Conservation (phyloP, 1,139 yeast genomes). For the Debaryomyces subglobosus region DNA sequence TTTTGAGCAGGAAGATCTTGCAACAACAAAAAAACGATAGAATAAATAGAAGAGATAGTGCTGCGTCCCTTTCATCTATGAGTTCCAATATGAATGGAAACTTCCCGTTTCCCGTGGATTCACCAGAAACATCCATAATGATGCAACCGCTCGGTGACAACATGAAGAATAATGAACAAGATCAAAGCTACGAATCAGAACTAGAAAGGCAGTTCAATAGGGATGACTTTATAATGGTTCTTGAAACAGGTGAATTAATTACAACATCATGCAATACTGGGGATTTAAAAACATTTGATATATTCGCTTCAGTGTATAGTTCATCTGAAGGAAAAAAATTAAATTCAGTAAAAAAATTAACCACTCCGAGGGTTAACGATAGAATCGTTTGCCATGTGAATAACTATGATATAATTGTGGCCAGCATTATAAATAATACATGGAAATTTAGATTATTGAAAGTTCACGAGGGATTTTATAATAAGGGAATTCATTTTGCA, state of each 20-base stretch:
- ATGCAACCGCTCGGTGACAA: slow-evolving; percentile 16
- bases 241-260: slow-evolving; percentile 50
- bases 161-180: slow-evolving; percentile 9
- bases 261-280: slow-evolving; percentile 56
- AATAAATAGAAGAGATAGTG: slow-evolving; percentile 30
- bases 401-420: slow-evolving; percentile 58
- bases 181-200: slow-evolving; percentile 1
- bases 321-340: slow-evolving; percentile 28
- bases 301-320: slow-evolving; percentile 28
- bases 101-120: slow-evolving; percentile 31
- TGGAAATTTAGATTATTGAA: slow-evolving; percentile 62
- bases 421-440: slow-evolving; percentile 63
- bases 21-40: slow-evolving; percentile 24
- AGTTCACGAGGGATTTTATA: slow-evolving; percentile 52
- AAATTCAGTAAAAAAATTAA: slow-evolving; percentile 54
- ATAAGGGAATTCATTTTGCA: slow-evolving; percentile 21
- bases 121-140: background rate
- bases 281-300: slow-evolving; percentile 27
- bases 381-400: slow-evolving; percentile 61
- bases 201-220: slow-evolving; percentile 19
- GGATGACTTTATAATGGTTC: slow-evolving; percentile 37
- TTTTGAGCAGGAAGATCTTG: slow-evolving; percentile 47
- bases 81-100: slow-evolving; percentile 35
- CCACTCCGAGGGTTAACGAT: slow-evolving; percentile 77
- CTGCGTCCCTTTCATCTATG: slow-evolving; percentile 24